Conservation (phyloP, 2,329 filamentous ascomycete genomes). For the Juglanconis oblonga region DNA sequence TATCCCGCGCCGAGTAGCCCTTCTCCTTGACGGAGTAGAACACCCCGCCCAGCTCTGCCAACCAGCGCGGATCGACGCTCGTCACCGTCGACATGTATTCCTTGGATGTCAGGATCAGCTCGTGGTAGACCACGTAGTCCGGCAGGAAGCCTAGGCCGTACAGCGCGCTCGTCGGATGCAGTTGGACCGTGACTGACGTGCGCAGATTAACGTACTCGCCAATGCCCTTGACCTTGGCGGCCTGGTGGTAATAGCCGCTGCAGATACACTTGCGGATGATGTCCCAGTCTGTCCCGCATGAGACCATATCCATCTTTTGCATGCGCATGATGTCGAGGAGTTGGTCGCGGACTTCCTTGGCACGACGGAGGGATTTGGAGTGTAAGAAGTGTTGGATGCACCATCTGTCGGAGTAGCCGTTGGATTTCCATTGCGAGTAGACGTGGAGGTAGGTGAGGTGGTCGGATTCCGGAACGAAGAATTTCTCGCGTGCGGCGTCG, state of each 20-base stretch:
- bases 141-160: slow-evolving; percentile 92
- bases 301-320: slow-evolving; percentile 83
- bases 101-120: slow-evolving; percentile 92
- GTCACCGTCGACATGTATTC: slow-evolving; percentile 99
- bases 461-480: slow-evolving; percentile 97
- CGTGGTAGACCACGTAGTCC: slow-evolving; percentile 97
- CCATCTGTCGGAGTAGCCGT: slow-evolving; percentile 88
- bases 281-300: slow-evolving; percentile 97
- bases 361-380: slow-evolving; percentile 85
- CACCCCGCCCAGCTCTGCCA: slow-evolving; percentile 92
- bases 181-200: slow-evolving; percentile 88
- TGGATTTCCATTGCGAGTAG: slow-evolving; percentile 91
- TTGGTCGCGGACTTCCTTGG: slow-evolving; percentile 92
- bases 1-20: slow-evolving; percentile 84
- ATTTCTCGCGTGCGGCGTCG: slow-evolving; percentile 92
- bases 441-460: slow-evolving; percentile 95
- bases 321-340: slow-evolving; percentile 90
- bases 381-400: slow-evolving; percentile 92
- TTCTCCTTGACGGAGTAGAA: slow-evolving; percentile 99
- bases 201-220: slow-evolving; percentile 97
- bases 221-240: slow-evolving; percentile 90
- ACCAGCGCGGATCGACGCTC: slow-evolving; percentile 92
- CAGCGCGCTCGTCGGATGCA: slow-evolving; percentile 90
- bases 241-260: slow-evolving; percentile 96
- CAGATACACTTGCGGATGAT: slow-evolving; percentile 94